Evolutionary conservation across 2,329 filamentous ascomycete species (phyloP), one percentile per base, ranked within the genome.

Genomic region (Fusarium pseudocircinatum): DNA sequence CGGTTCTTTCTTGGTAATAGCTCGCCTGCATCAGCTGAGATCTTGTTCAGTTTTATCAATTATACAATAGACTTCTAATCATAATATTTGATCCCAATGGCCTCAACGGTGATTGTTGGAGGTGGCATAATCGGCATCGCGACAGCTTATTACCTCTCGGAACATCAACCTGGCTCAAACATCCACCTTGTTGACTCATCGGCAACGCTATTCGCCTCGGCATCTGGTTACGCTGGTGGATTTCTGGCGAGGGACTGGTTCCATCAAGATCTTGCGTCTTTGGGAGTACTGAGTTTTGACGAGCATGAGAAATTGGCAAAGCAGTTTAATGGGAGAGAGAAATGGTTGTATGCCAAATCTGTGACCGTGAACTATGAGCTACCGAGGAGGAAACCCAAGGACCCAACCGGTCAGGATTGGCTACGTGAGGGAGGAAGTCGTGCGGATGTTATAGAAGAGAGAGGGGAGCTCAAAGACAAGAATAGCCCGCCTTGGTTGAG

Each of bases 181-280:
- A 84, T 88, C 60, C 85, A 87, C 70, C 80, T 88, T 13, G 82
- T 88, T 40, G 86, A 88, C 59, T 77, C 83, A 1, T 83, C 84
- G 0, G 79, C 82, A 2, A 79, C 89, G 70, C 86, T 95, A 37
- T 94, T 95, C 81, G 87, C 89, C 16, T 93, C 91, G 36, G 93
- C 93, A 1, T 95, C 92, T 5, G 93, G 93, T 2, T 91, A 89
- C 73, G 92, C 93, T 0, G 94, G 87, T 24, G 93, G 93, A 0
- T 96, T 95, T 77, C 78, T 95, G 14, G 93, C 93, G 0, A 86
- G 85, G 39, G 91, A 95, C 79, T 95, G 93, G 92, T 94, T 93
- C 76, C 84, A 85, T 0, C 83, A 88, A 1, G 83, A 86, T 3
- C 83, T 89, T 11, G 84, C 88, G 1, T 83, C 86, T 1, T 85